Conservation (phyloP, 805 yeast genomes). For the Candida lessepsii region DNA sequence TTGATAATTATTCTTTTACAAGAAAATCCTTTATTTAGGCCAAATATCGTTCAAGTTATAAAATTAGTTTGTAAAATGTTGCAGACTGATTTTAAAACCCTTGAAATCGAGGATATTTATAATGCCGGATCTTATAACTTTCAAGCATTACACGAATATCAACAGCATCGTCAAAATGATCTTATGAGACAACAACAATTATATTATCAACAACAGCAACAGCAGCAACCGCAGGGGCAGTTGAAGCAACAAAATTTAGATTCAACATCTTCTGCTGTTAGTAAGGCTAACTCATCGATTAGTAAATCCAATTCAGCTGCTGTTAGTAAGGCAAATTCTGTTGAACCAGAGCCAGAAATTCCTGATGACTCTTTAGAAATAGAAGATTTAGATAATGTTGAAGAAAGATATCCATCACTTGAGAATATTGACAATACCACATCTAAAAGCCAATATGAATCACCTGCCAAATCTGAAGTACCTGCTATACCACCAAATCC, state of each 20-base stretch:
- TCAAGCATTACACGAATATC: constrained; percentile 54
- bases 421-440: constrained; percentile 25
- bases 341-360: constrained; percentile 1
- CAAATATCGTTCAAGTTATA: constrained; percentile 82
- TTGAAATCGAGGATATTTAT: constrained; percentile 44
- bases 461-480: background rate
- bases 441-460: constrained; percentile 5
- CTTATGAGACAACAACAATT: constrained; percentile 35
- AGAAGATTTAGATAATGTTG: constrained; percentile 44
- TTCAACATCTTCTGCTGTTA: background rate
- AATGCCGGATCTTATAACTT: constrained; percentile 55
- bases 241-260: constrained; percentile 16
- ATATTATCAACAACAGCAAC: constrained; percentile 42
- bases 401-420: constrained; percentile 52
- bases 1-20: constrained; percentile 77
- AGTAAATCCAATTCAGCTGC: background rate
- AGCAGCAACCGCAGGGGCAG: constrained; percentile 34
- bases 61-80: constrained; percentile 58
- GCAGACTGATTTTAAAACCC: constrained; percentile 26
- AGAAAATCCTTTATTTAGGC: constrained; percentile 79
- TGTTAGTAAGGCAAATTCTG: background rate
- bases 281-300: background rate
- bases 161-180: constrained; percentile 36
- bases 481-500: background rate
- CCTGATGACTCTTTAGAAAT: constrained; percentile 30